Percentiles rank a stretch among this genome's conserved stretches.
phyloP scores from a whole-genome alignment of 352 stramenopile species.

The Globisporangium nagaii region DNA sequence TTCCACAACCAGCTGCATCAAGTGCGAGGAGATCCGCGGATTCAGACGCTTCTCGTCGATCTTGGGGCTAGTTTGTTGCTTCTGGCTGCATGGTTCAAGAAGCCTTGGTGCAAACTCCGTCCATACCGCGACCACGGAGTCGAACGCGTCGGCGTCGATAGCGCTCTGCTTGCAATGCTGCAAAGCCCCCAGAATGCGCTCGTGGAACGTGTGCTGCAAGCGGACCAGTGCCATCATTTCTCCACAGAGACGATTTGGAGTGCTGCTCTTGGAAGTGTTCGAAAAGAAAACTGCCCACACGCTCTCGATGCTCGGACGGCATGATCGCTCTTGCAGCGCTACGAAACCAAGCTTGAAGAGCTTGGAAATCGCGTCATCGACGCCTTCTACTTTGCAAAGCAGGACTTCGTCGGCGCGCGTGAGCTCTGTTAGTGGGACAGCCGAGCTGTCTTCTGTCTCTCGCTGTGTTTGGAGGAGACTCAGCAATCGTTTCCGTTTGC shows the following conservation, averaged over 20 bases:
- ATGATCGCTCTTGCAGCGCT: not conserved
- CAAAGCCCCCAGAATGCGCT: not conserved
- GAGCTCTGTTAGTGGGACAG: not conserved
- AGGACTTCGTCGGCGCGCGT: not conserved
- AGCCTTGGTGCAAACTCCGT: not conserved
- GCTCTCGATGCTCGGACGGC: not conserved
- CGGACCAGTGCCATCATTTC: not conserved
- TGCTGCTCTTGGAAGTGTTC: not conserved
- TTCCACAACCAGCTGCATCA: not conserved
- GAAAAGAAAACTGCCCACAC: not conserved
- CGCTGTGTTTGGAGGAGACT: not conserved
- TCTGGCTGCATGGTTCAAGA: not conserved
- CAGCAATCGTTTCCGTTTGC: not conserved
- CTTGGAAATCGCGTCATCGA: not conserved
- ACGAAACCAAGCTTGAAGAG: not conserved
- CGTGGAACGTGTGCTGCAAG: constrained; percentile 2
- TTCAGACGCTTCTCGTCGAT: not conserved
- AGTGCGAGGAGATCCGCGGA: not conserved
- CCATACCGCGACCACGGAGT: not conserved
- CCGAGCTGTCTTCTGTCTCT: not conserved
- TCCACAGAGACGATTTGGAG: not conserved
- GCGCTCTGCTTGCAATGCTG: constrained; percentile 1
- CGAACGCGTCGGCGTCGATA: not conserved
- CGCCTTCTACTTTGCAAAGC: not conserved
- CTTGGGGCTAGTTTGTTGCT: not conserved